phyloP scores from a whole-genome alignment of 2,329 filamentous ascomycete species.

The Colletotrichum tamarilloi region DNA sequence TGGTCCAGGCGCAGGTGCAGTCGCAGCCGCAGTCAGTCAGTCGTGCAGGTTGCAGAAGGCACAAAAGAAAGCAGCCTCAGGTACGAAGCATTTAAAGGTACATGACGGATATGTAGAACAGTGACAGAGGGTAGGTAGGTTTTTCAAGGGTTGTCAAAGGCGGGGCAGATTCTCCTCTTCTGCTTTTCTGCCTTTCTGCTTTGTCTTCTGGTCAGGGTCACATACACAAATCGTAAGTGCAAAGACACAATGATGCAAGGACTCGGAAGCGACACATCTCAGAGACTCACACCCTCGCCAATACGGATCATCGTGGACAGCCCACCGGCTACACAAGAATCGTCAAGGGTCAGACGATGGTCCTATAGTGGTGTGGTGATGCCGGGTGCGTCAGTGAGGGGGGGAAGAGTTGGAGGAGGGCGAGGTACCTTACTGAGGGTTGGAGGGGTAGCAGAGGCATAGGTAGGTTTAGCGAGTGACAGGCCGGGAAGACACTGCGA shows the following conservation, averaged over 20 bases:
- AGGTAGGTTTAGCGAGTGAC: slow-evolving; percentile 6
- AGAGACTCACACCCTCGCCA: background rate
- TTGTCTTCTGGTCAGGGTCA: background rate
- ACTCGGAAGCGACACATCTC: background rate
- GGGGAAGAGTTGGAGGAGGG: background rate
- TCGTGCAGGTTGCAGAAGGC: background rate
- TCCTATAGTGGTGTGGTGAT: slow-evolving; percentile 25
- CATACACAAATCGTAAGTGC: background rate
- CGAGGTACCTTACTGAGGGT: background rate
- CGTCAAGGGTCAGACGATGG: slow-evolving; percentile 2
- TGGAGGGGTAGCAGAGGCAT: background rate
- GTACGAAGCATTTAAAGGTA: background rate
- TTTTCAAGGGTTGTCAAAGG: background rate
- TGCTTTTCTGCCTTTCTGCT: slow-evolving; percentile 1
- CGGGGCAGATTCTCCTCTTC: background rate
- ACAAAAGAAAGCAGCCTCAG: background rate
- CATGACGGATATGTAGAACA: no score
- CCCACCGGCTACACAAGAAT: background rate
- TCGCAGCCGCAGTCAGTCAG: background rate
- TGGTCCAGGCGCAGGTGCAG: background rate
- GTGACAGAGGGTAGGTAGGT: background rate
- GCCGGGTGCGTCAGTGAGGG: background rate
- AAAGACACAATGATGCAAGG: slow-evolving; percentile 19
- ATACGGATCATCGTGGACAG: background rate
- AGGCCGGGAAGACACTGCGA: slow-evolving; percentile 15